phyloP scores from a whole-genome alignment of 164 flowering plant genomes.

The Liquidambar formosana region DNA sequence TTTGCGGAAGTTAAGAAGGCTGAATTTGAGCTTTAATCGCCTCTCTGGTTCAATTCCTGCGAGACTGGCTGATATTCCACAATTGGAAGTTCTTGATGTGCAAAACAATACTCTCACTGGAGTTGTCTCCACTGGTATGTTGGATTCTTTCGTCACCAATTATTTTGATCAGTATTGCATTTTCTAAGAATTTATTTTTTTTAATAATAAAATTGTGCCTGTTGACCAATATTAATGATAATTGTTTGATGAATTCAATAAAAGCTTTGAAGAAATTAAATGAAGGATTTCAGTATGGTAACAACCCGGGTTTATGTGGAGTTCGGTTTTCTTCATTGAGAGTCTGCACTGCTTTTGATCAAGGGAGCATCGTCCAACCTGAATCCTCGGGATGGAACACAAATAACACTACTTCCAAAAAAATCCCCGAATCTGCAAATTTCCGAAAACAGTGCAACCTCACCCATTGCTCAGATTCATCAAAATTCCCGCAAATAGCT shows the following conservation, averaged over 20 bases:
- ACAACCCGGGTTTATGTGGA: constrained; percentile 53
- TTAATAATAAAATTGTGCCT: too few relatives aligned
- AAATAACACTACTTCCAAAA: constrained; percentile 14
- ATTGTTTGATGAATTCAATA: background rate
- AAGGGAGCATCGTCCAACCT: constrained; percentile 19
- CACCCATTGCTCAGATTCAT: constrained; percentile 36
- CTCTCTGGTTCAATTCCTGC: constrained; percentile 53
- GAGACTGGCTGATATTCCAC: constrained; percentile 30
- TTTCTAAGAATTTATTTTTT: background rate
- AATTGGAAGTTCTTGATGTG: constrained; percentile 44
- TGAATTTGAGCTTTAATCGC: constrained; percentile 49
- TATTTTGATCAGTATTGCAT: background rate
- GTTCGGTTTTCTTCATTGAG: constrained; percentile 39
- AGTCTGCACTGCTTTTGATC: constrained; percentile 35
- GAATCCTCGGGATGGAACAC: constrained; percentile 11
- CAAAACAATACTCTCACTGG: constrained; percentile 63
- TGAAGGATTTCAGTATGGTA: constrained; percentile 34
- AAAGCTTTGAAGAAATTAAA: constrained; percentile 47
- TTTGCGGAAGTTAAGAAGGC: constrained; percentile 38
- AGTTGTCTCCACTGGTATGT: constrained; percentile 52
- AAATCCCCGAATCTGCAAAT: constrained; percentile 25
- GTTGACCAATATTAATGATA: background rate
- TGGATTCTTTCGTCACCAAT: background rate
- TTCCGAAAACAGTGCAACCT: constrained; percentile 31
- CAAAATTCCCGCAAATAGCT: constrained; percentile 30